These are phyloP conservation scores for Candida qinlingensis DNA, from an alignment of 805 yeast species.

Conservation along the genomic window DNA sequence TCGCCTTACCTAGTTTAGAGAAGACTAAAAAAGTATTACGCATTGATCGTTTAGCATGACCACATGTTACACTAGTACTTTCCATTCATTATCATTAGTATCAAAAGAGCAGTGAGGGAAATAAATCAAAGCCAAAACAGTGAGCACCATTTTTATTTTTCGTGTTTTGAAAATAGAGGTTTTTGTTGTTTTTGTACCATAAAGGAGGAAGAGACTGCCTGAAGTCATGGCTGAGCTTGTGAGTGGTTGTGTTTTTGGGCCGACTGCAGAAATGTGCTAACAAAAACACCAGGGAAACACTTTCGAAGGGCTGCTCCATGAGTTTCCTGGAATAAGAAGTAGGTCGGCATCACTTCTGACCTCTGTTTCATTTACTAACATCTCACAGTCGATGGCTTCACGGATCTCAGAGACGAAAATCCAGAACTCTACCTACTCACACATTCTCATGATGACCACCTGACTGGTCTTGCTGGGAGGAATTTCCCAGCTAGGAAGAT, in stretches of 20 bases:
- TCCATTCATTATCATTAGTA: too few relatives aligned
- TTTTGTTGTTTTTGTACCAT: too few relatives aligned
- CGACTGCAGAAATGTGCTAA: background rate
- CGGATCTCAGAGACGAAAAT: slow-evolving; percentile 15
- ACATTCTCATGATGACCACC: slow-evolving; percentile 53
- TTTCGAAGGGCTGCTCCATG: slow-evolving; percentile 39
- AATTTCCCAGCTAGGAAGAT: slow-evolving; percentile 35
- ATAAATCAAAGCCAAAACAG: too few relatives aligned
- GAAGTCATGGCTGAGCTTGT: background rate
- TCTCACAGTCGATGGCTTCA: slow-evolving; percentile 20
- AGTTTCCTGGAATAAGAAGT: slow-evolving; percentile 43
- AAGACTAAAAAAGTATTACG: too few relatives aligned
- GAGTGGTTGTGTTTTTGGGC: background rate
- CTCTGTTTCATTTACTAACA: slow-evolving; percentile 20
- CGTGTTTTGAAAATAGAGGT: too few relatives aligned
- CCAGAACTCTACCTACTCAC: slow-evolving; percentile 34
- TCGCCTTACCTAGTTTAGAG: too few relatives aligned
- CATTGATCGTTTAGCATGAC: too few relatives aligned
- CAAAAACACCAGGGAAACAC: slow-evolving; percentile 16
- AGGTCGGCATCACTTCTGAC: slow-evolving; percentile 20
- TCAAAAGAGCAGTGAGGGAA: too few relatives aligned
- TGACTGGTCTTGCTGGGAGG: slow-evolving; percentile 38
- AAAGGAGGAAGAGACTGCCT: too few relatives aligned
- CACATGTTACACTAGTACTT: too few relatives aligned
- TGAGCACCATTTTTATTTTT: too few relatives aligned